Conservation (phyloP, 352 stramenopile species). For the Pythium folliculosum region DNA sequence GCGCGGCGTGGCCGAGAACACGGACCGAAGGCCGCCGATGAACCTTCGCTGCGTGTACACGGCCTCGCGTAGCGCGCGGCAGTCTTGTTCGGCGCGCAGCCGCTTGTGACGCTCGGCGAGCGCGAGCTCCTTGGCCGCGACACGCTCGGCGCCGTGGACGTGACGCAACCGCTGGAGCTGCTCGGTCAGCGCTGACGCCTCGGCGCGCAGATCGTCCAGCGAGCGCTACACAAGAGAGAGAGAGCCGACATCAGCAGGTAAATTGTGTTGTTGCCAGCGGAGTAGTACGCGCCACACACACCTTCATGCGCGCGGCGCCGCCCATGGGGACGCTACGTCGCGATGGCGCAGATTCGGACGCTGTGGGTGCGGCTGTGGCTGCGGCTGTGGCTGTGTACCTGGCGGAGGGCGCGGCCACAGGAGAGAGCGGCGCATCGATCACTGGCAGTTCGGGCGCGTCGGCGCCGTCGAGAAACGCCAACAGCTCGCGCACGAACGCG, state of each 20-base stretch:
- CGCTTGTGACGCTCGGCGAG: conserved; percentile 8
- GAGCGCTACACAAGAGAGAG: not conserved
- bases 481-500: conserved; percentile 9
- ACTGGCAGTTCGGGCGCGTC: not conserved
- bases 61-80: conserved; percentile 6
- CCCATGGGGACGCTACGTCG: not conserved
- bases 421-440: too few relatives aligned
- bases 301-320: conserved; percentile 8
- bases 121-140: conserved; percentile 3
- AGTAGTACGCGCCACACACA: not conserved
- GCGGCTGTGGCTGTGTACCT: too few relatives aligned
- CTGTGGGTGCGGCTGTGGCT: not conserved
- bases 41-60: conserved; percentile 3
- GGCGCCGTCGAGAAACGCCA: not conserved
- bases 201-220: not conserved
- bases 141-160: not conserved
- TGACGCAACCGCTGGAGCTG: conserved; percentile 13
- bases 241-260: not conserved
- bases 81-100: not conserved
- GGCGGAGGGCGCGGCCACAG: too few relatives aligned
- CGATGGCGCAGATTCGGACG: not conserved
- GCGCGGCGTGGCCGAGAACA: conserved; percentile 12
- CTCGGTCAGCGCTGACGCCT: conserved; percentile 5
- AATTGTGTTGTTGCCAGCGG: not conserved
- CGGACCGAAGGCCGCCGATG: conserved; percentile 1